phyloP scores from a whole-genome alignment of 768 basidiomycete species.

The Sistotremastrum suecicum region DNA sequence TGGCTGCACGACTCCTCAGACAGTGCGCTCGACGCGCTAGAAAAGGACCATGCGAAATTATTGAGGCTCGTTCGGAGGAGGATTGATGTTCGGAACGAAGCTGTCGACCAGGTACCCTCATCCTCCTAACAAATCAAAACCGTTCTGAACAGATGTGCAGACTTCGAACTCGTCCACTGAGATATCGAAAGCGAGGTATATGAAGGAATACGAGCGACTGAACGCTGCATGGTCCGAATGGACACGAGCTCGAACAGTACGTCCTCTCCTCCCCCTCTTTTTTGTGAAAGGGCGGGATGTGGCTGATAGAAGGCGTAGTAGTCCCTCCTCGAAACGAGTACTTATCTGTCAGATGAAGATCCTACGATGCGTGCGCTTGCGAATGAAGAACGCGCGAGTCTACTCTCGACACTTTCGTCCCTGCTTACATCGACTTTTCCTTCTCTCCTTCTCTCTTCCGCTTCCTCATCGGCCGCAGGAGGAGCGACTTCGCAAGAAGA shows the following conservation, averaged over 20 bases:
- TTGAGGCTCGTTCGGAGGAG: no score
- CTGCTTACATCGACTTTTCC: slow-evolving; percentile 16
- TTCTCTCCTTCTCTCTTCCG: slow-evolving; percentile 55
- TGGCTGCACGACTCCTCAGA: no score
- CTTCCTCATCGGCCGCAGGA: slow-evolving; percentile 31
- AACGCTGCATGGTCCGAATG: slow-evolving; percentile 57
- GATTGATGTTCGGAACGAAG: no score
- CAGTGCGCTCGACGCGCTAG: no score
- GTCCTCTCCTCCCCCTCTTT: slow-evolving; percentile 8
- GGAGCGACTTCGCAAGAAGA: slow-evolving; percentile 34
- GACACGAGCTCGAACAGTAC: slow-evolving; percentile 40
- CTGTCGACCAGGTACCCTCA: no score
- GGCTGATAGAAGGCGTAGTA: slow-evolving; percentile 23
- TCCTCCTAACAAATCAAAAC: no score
- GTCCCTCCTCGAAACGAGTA: slow-evolving; percentile 48
- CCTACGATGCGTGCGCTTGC: slow-evolving; percentile 64
- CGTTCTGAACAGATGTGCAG: no score
- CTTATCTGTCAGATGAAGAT: slow-evolving; percentile 61
- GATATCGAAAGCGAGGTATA: slow-evolving; percentile 40
- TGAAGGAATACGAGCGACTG: slow-evolving; percentile 59
- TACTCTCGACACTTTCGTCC: slow-evolving; percentile 20
- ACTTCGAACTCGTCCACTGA: slow-evolving; percentile 28
- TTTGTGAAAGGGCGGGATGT: slow-evolving; percentile 1
- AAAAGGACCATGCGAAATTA: no score
- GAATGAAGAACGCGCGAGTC: slow-evolving; percentile 41